Percentiles rank a stretch among this genome's conserved stretches.
These are phyloP conservation scores for Lyophyllum semitale DNA, from an alignment of 768 basidiomycete species.

Conservation along the genomic window DNA sequence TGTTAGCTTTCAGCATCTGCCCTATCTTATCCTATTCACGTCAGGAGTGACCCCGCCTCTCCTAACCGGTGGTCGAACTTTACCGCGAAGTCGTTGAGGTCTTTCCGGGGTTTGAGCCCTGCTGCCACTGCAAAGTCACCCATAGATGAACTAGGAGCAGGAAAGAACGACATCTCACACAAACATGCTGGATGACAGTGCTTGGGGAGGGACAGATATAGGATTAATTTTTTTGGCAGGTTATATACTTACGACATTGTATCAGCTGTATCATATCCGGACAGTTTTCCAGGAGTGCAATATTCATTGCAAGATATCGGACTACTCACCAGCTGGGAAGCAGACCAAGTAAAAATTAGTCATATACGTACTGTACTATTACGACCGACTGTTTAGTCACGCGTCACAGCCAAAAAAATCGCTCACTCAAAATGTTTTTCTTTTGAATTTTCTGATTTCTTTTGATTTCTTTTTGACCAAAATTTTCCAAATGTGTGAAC, in stretches of 20 bases:
- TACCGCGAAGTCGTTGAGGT: conserved; percentile 27
- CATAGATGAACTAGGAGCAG: not conserved
- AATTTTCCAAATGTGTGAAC: no score
- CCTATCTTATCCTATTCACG: not conserved
- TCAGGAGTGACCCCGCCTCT: conserved; percentile 9
- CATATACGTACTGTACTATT: no score
- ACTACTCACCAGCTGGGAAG: no score
- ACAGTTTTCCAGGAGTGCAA: not conserved
- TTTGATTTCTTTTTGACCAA: no score
- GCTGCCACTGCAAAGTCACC: conserved; percentile 1
- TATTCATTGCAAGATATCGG: no score
- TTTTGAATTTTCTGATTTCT: no score
- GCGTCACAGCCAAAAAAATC: no score
- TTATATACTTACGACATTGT: not conserved
- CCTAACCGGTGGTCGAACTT: conserved; percentile 8
- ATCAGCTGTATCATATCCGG: not conserved
- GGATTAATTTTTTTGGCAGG: not conserved
- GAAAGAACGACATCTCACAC: not conserved
- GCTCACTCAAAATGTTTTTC: no score
- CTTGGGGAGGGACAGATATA: no score
- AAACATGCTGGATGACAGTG: not conserved
- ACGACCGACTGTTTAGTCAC: no score
- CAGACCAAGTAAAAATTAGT: no score
- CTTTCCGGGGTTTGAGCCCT: conserved; percentile 8
- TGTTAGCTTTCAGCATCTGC: not conserved